Evolutionary conservation across 495 filamentous ascomycete genomes (phyloP), one percentile per base, ranked within the genome.

Genomic region (Mycothermus thermophilus): DNA sequence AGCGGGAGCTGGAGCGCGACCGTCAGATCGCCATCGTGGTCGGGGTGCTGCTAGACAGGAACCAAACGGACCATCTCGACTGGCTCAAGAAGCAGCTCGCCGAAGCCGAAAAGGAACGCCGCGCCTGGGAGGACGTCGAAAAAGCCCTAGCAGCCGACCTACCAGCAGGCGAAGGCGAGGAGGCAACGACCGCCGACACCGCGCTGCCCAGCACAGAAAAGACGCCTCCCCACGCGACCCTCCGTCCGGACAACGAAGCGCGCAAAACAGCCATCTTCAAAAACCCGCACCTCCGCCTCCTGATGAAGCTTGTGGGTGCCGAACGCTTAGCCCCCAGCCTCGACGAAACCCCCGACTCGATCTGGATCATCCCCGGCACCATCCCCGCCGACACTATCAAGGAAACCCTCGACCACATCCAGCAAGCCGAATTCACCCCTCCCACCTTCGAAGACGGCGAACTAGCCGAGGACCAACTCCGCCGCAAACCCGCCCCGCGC

Each of bases 221-320:
- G 57, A 58, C 22, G 9, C 13, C 34, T 34, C 27, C 39, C 12
- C 20, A 32, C 23, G 34, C 49, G 71, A 74, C 72, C 34, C 62
- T 94, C 34, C 77, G 66, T 42, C 68, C 82, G 2, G 74, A 77
- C 26, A 74, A 70, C 27, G 79, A 88, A 27, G 64, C 72, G 19
- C 66, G 74, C 25, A 75, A 77, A 30, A 69, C 64, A 3, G 79
- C 83, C 15, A 74, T 93, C 58, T 92, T 87, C 55, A 86, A 82
- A 44, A 86, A 95, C 47, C 76, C 80, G n/a, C 77, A 84, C 48
- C 74, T 96, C 6, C 79, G 88, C 18, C 76, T 96, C 16, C 73
- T 99, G 5, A 78, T 96, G 72, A 75, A 64, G 0, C 64, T 85
- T 3, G 60, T 79, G 29, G 81, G 83, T 4, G 72, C 90, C 33